A percentile compares a stretch with the other conserved stretches of the same genome.
Evolutionary conservation across 192 early-diverging fungal genomes (phyloP).

Genomic region (Neocallimastix lanati): DNA sequence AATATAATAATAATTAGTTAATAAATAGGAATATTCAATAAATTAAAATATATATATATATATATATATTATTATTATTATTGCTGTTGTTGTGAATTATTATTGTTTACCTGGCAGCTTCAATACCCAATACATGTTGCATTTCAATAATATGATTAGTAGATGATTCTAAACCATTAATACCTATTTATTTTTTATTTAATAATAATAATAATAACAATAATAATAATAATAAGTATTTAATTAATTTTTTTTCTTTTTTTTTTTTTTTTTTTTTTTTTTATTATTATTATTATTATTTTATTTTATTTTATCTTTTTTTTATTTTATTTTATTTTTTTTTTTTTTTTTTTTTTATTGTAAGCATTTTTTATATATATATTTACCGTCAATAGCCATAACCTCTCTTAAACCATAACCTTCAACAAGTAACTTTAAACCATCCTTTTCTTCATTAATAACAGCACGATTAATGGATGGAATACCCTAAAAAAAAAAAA

Average conservation of each 20-base stretch:
- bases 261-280: no score
- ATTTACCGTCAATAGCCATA: slow-evolving; percentile 81
- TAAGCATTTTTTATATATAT: no score
- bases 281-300: no score
- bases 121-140: slow-evolving; percentile 76
- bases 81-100: no score
- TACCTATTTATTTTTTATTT: slow-evolving; percentile 8
- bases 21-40: no score
- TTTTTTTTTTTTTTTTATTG: no score
- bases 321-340: no score
- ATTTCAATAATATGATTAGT: slow-evolving; percentile 93
- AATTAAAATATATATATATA: no score
- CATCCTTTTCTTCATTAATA: slow-evolving; percentile 51
- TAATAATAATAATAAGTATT: background rate
- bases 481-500: slow-evolving; percentile 51
- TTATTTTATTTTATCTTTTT: no score
- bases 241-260: no score
- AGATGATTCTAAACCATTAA: slow-evolving; percentile 54
- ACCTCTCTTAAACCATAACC: slow-evolving; percentile 83
- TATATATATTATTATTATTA: no score
- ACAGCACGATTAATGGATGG: slow-evolving; percentile 68
- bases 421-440: slow-evolving; percentile 58
- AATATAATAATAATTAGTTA: background rate
- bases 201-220: background rate
- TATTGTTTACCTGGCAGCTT: slow-evolving; percentile 78